A percentile compares a stretch with the other conserved stretches of the same genome.
Evolutionary conservation across 1,139 yeast genomes (phyloP).

Genomic region (Suhomyces guaymorum): DNA sequence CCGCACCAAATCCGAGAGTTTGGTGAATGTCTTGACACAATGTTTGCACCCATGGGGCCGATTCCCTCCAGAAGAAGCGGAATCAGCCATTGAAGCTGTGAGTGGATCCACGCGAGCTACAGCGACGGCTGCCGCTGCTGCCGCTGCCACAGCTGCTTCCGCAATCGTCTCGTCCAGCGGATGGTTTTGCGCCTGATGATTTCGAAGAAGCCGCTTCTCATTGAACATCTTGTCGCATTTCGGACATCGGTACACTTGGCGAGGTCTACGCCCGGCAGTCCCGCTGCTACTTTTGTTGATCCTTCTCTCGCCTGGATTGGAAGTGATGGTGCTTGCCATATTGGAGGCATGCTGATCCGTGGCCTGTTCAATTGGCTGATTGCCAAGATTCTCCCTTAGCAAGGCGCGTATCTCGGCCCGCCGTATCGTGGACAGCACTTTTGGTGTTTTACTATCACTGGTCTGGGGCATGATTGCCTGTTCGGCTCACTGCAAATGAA

Average conservation of each 20-base stretch:
- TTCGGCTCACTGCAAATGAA: no score
- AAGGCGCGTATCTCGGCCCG: constrained; percentile 8
- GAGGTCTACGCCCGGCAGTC: no score
- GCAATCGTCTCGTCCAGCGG: not conserved
- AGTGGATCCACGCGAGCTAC: not conserved
- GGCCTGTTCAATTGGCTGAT: no score
- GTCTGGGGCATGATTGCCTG: no score
- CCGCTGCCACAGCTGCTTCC: not conserved
- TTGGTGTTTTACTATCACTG: no score
- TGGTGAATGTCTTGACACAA: constrained; percentile 24
- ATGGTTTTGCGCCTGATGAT: constrained; percentile 14
- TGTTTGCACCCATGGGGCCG: constrained; percentile 24
- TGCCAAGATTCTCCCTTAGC: not conserved
- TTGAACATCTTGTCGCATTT: constrained; percentile 18
- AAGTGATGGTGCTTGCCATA: not conserved
- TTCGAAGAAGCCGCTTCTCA: constrained; percentile 15
- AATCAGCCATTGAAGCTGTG: constrained; percentile 14
- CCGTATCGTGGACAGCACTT: constrained; percentile 2
- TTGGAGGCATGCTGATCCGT: no score
- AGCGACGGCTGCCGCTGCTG: not conserved
- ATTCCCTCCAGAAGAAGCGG: no score
- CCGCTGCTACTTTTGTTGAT: no score
- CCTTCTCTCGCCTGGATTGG: no score
- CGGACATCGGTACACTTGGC: no score
- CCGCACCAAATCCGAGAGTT: constrained; percentile 26